A percentile compares a stretch with the other conserved stretches of the same genome.
Evolutionary conservation across 2,329 filamentous ascomycete genomes (phyloP).

Genomic region (Fusarium keratoplasticum): DNA sequence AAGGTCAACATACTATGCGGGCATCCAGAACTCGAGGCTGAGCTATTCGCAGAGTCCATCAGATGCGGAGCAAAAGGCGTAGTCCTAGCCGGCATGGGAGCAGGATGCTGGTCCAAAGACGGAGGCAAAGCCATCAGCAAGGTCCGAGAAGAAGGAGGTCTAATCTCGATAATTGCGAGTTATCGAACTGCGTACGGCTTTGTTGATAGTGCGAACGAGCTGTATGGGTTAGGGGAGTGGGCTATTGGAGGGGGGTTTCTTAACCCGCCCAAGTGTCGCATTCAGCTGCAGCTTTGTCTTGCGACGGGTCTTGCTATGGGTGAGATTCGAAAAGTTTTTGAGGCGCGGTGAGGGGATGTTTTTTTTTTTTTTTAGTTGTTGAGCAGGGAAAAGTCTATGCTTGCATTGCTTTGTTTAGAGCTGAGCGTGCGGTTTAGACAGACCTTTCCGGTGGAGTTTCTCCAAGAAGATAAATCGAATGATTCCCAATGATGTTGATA

Average conservation of each 20-base stretch:
- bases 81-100: slow-evolving; percentile 65
- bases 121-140: slow-evolving; percentile 52
- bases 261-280: slow-evolving; percentile 64
- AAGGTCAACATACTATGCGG: slow-evolving; percentile 65
- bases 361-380: too few relatives aligned
- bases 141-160: slow-evolving; percentile 55
- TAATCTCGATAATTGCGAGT: slow-evolving; percentile 58
- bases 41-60: slow-evolving; percentile 59
- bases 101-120: slow-evolving; percentile 56
- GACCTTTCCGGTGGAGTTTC: background rate
- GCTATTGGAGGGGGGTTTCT: slow-evolving; percentile 57
- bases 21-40: slow-evolving; percentile 60
- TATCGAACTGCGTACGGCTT: slow-evolving; percentile 61
- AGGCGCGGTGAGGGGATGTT: too few relatives aligned
- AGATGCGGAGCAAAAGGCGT: slow-evolving; percentile 61
- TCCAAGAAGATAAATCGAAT: background rate
- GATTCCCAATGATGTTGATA: background rate
- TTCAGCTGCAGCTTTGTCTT: slow-evolving; percentile 59
- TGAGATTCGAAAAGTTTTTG: background rate
- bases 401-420: background rate
- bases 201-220: slow-evolving; percentile 48
- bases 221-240: slow-evolving; percentile 35
- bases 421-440: background rate
- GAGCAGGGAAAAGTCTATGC: background rate
- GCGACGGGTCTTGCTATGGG: background rate